phyloP scores from a whole-genome alignment of 768 basidiomycete species.

The Pleurotus eryngii region DNA sequence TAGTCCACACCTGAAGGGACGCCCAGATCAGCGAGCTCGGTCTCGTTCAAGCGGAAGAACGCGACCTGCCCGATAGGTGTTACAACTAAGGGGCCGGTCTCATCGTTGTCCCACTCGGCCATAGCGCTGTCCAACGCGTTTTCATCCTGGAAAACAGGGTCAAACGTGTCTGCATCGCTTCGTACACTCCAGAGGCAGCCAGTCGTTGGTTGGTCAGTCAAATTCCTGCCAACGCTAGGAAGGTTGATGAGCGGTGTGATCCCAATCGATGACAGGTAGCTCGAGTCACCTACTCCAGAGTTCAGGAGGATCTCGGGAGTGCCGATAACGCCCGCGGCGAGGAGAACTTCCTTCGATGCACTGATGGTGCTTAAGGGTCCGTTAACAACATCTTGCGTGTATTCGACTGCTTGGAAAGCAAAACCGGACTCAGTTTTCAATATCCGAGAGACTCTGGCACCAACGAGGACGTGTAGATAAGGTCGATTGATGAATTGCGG shows the following conservation, averaged over 20 bases:
- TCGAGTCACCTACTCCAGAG: conserved; percentile 30
- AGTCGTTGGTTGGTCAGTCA: conserved; percentile 27
- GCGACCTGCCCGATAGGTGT: conserved; percentile 19
- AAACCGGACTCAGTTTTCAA: conserved; percentile 1
- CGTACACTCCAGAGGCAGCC: conserved; percentile 22
- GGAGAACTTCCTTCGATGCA: conserved; percentile 22
- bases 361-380: conserved; percentile 12
- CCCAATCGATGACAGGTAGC: conserved; percentile 15
- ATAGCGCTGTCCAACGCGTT: conserved; percentile 12
- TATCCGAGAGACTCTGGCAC: conserved; percentile 15
- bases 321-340: conserved; percentile 33
- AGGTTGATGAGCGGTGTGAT: conserved; percentile 23
- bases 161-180: conserved; percentile 20
- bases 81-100: conserved; percentile 19
- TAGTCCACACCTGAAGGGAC: conserved; percentile 23
- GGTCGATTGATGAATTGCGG: conserved; percentile 19
- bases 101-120: neutral
- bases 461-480: conserved; percentile 31
- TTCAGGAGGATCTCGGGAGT: conserved; percentile 32
- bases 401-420: conserved; percentile 17
- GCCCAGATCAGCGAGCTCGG: conserved; percentile 13
- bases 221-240: conserved; percentile 28
- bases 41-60: conserved; percentile 22
- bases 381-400: conserved; percentile 1
- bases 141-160: conserved; percentile 18